Evolutionary conservation across 1,284 basidiomycete genomes (phyloP).

Genomic region (Agaricales sp.): DNA sequence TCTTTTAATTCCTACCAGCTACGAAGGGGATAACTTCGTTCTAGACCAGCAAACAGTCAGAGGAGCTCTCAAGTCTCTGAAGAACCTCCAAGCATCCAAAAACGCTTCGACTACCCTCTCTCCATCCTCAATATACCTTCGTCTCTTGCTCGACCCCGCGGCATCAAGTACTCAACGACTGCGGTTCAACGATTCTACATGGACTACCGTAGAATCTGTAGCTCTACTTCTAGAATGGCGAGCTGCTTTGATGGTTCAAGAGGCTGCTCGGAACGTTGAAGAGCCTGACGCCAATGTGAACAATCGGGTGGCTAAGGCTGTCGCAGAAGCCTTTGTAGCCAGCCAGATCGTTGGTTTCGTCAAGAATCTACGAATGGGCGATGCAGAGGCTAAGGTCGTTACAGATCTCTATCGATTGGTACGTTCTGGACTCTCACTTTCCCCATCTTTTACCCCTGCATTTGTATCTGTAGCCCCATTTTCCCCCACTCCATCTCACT

Average conservation of each 20-base stretch:
- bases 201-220: conserved; percentile 26
- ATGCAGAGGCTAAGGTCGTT: conserved; percentile 26
- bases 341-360: conserved; percentile 41
- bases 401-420: conserved; percentile 40
- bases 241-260: conserved; percentile 46
- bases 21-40: conserved; percentile 73
- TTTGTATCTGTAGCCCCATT: no score
- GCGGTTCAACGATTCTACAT: conserved; percentile 16
- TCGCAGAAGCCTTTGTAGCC: conserved; percentile 61
- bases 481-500: no score
- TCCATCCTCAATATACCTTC: conserved; percentile 42
- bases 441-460: not conserved
- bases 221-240: conserved; percentile 50
- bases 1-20: conserved; percentile 27
- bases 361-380: conserved; percentile 18
- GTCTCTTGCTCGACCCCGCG: conserved; percentile 25
- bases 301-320: conserved; percentile 48
- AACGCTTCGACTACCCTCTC: conserved; percentile 23
- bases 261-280: conserved; percentile 27
- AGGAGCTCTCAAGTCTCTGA: conserved; percentile 53
- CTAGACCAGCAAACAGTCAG: conserved; percentile 66
- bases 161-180: conserved; percentile 12
- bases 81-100: conserved; percentile 18
- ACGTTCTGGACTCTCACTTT: conserved; percentile 14
- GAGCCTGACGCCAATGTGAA: conserved; percentile 41